Conservation (phyloP, 225 moss, liverwort and hornwort species). For the Physcomitrellopsis africana region DNA sequence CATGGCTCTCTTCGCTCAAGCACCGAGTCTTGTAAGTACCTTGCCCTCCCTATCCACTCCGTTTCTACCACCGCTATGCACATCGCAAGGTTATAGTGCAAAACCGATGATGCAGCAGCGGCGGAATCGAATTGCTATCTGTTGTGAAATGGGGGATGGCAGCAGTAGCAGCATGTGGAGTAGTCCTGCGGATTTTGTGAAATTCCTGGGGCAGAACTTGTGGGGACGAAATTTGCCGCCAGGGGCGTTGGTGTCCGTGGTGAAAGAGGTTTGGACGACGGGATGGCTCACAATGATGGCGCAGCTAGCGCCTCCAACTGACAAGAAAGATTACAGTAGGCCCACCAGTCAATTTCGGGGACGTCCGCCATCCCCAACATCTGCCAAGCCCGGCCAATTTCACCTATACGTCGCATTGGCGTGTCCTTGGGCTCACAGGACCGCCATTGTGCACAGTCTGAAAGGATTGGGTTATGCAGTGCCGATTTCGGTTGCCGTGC, state of each 20-base stretch:
- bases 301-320: conserved; percentile 82
- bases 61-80: conserved; percentile 24
- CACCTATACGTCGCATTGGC: conserved; percentile 88
- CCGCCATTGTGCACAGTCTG: conserved; percentile 82
- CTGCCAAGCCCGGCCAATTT: conserved; percentile 49
- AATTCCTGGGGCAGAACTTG: conserved; percentile 62
- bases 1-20: conserved; percentile 29
- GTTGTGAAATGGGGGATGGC: conserved; percentile 23
- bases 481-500: conserved; percentile 73
- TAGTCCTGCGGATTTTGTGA: conserved; percentile 58
- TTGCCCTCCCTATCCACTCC: conserved; percentile 20
- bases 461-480: conserved; percentile 78
- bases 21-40: neutral
- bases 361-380: conserved; percentile 25
- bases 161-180: conserved; percentile 34
- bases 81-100: neutral
- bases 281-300: conserved; percentile 98
- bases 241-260: conserved; percentile 75
- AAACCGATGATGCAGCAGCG: conserved; percentile 21
- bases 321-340: conserved; percentile 62
- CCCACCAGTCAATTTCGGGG: conserved; percentile 84
- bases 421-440: conserved; percentile 95
- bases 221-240: conserved; percentile 93
- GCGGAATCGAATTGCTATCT: conserved; percentile 6
- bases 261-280: conserved; percentile 82